These are phyloP conservation scores for Raphidocelis subcapitata DNA, from an alignment of 139 green algal genomes.

Conservation along the genomic window DNA sequence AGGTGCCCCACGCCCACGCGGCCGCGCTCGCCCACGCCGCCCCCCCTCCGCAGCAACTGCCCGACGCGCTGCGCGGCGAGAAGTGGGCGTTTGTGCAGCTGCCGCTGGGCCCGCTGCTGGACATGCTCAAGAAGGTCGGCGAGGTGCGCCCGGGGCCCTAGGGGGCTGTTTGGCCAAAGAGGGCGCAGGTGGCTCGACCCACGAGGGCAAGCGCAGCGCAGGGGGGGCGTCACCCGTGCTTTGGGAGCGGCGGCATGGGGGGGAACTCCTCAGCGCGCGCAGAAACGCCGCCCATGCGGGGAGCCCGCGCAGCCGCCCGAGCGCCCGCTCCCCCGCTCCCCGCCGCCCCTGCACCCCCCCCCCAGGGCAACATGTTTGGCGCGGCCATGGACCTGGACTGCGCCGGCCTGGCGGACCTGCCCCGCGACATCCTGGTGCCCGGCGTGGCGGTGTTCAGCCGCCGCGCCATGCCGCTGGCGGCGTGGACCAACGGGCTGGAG, in stretches of 20 bases:
- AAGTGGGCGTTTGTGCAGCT: constrained; percentile 98
- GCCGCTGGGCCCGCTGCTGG: constrained; percentile 70
- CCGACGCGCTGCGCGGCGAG: constrained; percentile 92
- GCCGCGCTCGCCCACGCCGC: too few relatives aligned
- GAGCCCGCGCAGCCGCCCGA: too few relatives aligned
- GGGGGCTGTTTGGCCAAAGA: background rate
- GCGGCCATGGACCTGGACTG: constrained; percentile 48
- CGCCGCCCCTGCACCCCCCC: background rate
- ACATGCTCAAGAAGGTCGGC: constrained; percentile 62
- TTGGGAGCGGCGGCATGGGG: too few relatives aligned
- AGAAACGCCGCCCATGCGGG: too few relatives aligned
- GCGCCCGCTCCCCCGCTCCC: too few relatives aligned
- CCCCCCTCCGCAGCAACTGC: constrained; percentile 52
- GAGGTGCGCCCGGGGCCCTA: constrained; percentile 43
- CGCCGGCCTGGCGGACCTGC: constrained; percentile 37
- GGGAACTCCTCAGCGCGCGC: too few relatives aligned
- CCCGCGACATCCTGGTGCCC: constrained; percentile 55
- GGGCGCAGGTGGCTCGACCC: background rate
- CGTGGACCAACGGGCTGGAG: constrained; percentile 95
- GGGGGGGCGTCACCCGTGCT: too few relatives aligned
- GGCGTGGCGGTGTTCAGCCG: constrained; percentile 93
- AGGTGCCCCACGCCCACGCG: too few relatives aligned
- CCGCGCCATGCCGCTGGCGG: constrained; percentile 84
- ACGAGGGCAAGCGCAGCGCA: too few relatives aligned
- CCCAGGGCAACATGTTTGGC: constrained; percentile 71